Conservation (phyloP, 1,284 basidiomycete species). For the Chalciporus sp. region DNA sequence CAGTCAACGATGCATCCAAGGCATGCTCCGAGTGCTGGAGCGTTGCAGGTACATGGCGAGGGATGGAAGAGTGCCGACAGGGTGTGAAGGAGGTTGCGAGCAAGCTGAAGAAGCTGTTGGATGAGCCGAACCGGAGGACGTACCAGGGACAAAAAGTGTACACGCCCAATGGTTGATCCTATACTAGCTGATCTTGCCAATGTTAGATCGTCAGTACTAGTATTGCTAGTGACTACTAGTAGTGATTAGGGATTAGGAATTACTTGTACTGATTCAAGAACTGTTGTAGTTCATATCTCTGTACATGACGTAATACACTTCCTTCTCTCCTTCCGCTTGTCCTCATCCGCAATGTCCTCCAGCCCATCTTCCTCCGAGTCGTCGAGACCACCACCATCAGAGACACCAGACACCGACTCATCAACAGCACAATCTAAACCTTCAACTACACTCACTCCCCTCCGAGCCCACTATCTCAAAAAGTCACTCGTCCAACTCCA, state of each 20-base stretch:
- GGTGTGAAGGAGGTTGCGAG: constrained; percentile 59
- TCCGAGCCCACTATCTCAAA: constrained; percentile 94
- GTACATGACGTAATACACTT: constrained; percentile 25
- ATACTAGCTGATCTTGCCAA: too few species aligned
- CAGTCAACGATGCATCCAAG: constrained; percentile 68
- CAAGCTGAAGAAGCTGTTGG: constrained; percentile 65
- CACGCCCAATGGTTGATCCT: constrained; percentile 46
- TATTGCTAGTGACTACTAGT: too few species aligned
- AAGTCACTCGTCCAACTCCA: constrained; percentile 91
- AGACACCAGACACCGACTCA: not conserved
- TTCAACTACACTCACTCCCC: constrained; percentile 60
- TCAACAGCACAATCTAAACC: not conserved
- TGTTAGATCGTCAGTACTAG: too few species aligned
- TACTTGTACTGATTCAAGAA: too few species aligned
- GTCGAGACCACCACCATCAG: constrained; percentile 10
- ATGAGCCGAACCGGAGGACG: constrained; percentile 61
- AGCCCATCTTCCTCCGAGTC: constrained; percentile 20
- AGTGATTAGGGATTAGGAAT: too few species aligned
- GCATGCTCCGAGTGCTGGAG: constrained; percentile 85
- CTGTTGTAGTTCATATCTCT: too few species aligned
- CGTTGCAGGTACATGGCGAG: constrained; percentile 65
- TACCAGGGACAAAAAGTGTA: constrained; percentile 67
- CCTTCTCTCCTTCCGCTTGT: not conserved
- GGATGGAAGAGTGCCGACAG: constrained; percentile 60
- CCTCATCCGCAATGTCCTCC: not conserved